Evolutionary conservation across 768 basidiomycete species (phyloP).

Genomic region (Lyophyllum atratum): DNA sequence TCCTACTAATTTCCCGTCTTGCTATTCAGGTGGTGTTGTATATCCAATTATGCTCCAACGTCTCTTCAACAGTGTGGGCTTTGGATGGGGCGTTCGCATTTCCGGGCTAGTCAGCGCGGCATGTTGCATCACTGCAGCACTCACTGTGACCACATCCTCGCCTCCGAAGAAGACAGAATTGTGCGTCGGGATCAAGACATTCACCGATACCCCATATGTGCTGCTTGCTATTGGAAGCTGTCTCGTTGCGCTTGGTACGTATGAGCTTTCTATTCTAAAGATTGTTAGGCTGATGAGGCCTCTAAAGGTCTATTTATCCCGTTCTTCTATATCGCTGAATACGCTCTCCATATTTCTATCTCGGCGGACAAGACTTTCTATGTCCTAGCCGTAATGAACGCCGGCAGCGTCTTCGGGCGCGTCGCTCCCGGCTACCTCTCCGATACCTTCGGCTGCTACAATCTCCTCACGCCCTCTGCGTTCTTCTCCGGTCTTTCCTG

Average conservation of each 20-base stretch:
- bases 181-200: conserved; percentile 31
- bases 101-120: conserved; percentile 51
- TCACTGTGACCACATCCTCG: conserved; percentile 44
- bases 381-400: conserved; percentile 69
- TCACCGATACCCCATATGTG: conserved; percentile 53
- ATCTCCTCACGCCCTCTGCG: conserved; percentile 63
- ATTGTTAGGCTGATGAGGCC: background rate
- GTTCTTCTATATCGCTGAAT: conserved; percentile 69
- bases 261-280: background rate
- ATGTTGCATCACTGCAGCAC: conserved; percentile 46
- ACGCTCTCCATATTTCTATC: conserved; percentile 46
- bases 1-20: background rate
- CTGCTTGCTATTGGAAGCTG: conserved; percentile 56
- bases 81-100: conserved; percentile 63
- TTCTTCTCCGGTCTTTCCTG: conserved; percentile 64
- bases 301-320: conserved; percentile 69
- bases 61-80: conserved; percentile 57
- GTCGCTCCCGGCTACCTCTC: conserved; percentile 64
- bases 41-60: conserved; percentile 65
- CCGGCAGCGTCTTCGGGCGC: conserved; percentile 65
- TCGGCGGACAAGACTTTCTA: conserved; percentile 45
- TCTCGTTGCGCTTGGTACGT: conserved; percentile 62
- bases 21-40: conserved; percentile 59
- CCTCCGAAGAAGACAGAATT: conserved; percentile 28
- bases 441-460: conserved; percentile 67